Conservation (phyloP, 2,329 filamentous ascomycete genomes). For the Phymatotrichopsis omnivora region DNA sequence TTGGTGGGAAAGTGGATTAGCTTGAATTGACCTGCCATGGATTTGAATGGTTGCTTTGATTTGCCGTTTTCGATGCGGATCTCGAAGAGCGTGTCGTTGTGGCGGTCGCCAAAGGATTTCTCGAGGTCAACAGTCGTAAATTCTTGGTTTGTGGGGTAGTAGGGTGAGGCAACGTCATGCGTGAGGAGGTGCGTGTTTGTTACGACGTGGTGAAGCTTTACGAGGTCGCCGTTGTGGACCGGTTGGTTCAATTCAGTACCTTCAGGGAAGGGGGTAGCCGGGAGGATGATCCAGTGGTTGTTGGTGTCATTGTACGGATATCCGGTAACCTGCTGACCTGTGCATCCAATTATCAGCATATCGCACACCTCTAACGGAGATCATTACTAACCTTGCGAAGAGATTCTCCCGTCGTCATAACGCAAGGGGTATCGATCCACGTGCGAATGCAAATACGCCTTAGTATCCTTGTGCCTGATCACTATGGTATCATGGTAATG, state of each 20-base stretch:
- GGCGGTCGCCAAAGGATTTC: slow-evolving; percentile 61
- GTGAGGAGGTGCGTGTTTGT: slow-evolving; percentile 82
- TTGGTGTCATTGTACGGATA: slow-evolving; percentile 98
- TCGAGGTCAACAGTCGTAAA: slow-evolving; percentile 74
- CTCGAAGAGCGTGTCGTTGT: slow-evolving; percentile 88
- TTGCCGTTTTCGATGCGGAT: slow-evolving; percentile 83
- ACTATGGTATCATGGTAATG: slow-evolving; percentile 84
- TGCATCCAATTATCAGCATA: slow-evolving; percentile 26
- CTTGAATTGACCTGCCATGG: slow-evolving; percentile 87
- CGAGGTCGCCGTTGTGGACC: slow-evolving; percentile 73
- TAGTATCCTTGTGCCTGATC: slow-evolving; percentile 93
- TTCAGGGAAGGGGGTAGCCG: slow-evolving; percentile 45
- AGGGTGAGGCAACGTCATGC: slow-evolving; percentile 94
- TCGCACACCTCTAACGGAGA: too few relatives aligned
- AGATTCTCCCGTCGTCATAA: slow-evolving; percentile 95
- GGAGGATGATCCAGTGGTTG: slow-evolving; percentile 94
- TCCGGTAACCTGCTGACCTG: slow-evolving; percentile 84
- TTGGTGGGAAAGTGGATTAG: slow-evolving; percentile 88
- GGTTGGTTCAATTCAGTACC: slow-evolving; percentile 49
- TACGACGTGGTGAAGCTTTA: slow-evolving; percentile 75
- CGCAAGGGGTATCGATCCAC: slow-evolving; percentile 78
- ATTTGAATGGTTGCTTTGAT: slow-evolving; percentile 71
- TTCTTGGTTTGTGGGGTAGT: slow-evolving; percentile 94
- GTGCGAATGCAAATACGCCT: slow-evolving; percentile 91
- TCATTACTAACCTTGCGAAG: slow-evolving; percentile 56